A percentile compares a stretch with the other conserved stretches of the same genome.
Conservation (phyloP, 441 rosid genomes). For the Euphorbia schlechtendalii region DNA sequence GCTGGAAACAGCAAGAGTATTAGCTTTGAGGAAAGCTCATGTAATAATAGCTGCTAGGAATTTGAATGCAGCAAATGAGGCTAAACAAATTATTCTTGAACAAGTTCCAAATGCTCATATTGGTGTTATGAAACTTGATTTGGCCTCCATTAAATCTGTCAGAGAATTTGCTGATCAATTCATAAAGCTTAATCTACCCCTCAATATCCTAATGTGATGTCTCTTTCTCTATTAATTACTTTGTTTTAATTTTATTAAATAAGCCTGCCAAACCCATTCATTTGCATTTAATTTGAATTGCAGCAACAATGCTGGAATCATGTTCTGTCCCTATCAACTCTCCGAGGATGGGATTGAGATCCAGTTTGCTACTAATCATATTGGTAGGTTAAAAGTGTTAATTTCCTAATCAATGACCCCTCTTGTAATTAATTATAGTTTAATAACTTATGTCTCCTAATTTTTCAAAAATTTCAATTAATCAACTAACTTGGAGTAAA, state of each 20-base stretch:
- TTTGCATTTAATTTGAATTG: background rate
- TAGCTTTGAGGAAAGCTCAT: slow-evolving; percentile 59
- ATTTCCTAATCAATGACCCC: background rate
- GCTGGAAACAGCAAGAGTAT: slow-evolving; percentile 74
- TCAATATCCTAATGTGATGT: slow-evolving; percentile 62
- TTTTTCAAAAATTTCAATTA: too few species aligned
- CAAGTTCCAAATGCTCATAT: slow-evolving; percentile 32
- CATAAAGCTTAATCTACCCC: slow-evolving; percentile 50
- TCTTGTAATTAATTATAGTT: too few species aligned
- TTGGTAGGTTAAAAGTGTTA: slow-evolving; percentile 33
- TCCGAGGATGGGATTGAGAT: slow-evolving; percentile 69
- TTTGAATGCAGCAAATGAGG: slow-evolving; percentile 58
- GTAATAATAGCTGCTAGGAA: slow-evolving; percentile 84
- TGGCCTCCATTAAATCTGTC: slow-evolving; percentile 54
- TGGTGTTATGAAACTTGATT: slow-evolving; percentile 53
- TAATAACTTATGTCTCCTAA: too few species aligned
- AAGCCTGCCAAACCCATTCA: background rate
- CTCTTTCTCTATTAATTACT: slow-evolving; percentile 3
- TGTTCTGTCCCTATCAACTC: slow-evolving; percentile 78
- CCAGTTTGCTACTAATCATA: slow-evolving; percentile 73
- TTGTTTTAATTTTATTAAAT: background rate
- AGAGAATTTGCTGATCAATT: slow-evolving; percentile 43
- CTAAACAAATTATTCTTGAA: slow-evolving; percentile 38
- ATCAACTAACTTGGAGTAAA: too few species aligned
- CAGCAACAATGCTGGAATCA: slow-evolving; percentile 87